Base-by-base conservation (phyloP, 2,329 filamentous ascomycete species). In the Reticulascus tulasneorum region DNA sequence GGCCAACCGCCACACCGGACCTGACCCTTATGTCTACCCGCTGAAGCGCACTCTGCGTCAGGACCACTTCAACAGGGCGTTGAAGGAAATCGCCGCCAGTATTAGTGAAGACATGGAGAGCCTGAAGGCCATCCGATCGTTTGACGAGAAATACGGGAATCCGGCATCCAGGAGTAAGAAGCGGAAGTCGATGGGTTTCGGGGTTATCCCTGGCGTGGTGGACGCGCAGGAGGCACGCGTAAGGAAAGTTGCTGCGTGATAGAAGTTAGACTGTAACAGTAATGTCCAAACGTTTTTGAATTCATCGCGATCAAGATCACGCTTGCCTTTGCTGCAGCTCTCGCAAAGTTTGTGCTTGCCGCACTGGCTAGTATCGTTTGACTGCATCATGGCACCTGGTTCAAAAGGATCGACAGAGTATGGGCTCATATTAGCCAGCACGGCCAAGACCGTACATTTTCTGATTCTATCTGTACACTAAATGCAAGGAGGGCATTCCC, bases 91-190 rank as follows among this genome's bases (percentile, higher is more conserved):
- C 48, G 86, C 84, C 37, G 89, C 93, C 0, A 94, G 86, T 51
- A 90, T 96, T 47, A 90, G 80, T 50, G 91, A 96, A 60, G 90
- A 98, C 53, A 97, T 96, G 91, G 73, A 79, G 31, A 87, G 80
- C 21, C 67, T 98, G 44, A 78, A 79, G 47, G 86, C 86, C 10
- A 95, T 98, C 51, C 77, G 87, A 50, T 94, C 94, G 63, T 98
- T 97, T 54, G 93, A 98, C 56, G 87, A 95, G 63, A 85, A 91
- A 58, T 98, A 90, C 58, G 91, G 93, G 18, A 89, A 95, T 55
- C 76, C 83, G 23, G 23, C 23, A 16, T 35, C 29, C 32, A 42
- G 37, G 17, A 75, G 77, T 48, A 75, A 77, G 54, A 78, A 64
- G 51, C 60, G 59, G 37, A 66, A 64, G 41, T 60, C 56, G 7